A percentile compares a stretch with the other conserved stretches of the same genome.
phyloP scores from a whole-genome alignment of 2,329 filamentous ascomycete species.

The Cordyceps tenuipes region DNA sequence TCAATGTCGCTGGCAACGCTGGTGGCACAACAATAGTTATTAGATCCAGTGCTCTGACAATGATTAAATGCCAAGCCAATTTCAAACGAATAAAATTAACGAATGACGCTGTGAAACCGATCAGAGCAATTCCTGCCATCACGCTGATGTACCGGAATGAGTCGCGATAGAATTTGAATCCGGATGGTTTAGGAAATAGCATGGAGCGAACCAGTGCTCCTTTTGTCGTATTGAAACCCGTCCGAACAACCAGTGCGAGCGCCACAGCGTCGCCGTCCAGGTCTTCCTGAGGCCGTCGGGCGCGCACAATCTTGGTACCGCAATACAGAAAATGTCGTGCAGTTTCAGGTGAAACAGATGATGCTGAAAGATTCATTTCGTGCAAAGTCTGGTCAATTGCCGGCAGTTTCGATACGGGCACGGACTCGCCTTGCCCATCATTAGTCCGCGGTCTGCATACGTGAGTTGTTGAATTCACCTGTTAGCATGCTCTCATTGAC shows the following conservation, averaged over 20 bases:
- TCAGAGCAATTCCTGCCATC: constrained; percentile 76
- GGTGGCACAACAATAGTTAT: constrained; percentile 98
- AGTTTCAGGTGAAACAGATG: constrained; percentile 73
- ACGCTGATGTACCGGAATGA: constrained; percentile 97
- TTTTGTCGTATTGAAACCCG: constrained; percentile 96
- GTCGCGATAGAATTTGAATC: constrained; percentile 97
- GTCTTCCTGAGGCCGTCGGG: constrained; percentile 77
- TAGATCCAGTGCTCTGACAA: constrained; percentile 84
- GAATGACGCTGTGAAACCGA: constrained; percentile 87
- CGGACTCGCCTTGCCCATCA: constrained; percentile 62
- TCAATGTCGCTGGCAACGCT: constrained; percentile 86
- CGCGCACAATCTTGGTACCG: constrained; percentile 90
- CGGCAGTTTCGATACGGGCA: constrained; percentile 88
- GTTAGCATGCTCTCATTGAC: constrained; percentile 99
- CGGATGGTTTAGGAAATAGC: constrained; percentile 96
- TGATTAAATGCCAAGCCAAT: constrained; percentile 80
- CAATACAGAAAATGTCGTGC: constrained; percentile 88
- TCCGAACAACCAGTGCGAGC: constrained; percentile 84
- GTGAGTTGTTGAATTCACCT: constrained; percentile 28
- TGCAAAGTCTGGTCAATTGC: constrained; percentile 72
- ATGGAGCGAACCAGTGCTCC: constrained; percentile 92
- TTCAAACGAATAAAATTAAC: constrained; percentile 84
- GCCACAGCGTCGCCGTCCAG: constrained; percentile 82
- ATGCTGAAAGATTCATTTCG: constrained; percentile 67
- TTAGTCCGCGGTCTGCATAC: constrained; percentile 9